Evolutionary conservation across 345 rosid species (phyloP), one percentile per base, ranked within the genome.

Genomic region (Geranium rotundifolium): DNA sequence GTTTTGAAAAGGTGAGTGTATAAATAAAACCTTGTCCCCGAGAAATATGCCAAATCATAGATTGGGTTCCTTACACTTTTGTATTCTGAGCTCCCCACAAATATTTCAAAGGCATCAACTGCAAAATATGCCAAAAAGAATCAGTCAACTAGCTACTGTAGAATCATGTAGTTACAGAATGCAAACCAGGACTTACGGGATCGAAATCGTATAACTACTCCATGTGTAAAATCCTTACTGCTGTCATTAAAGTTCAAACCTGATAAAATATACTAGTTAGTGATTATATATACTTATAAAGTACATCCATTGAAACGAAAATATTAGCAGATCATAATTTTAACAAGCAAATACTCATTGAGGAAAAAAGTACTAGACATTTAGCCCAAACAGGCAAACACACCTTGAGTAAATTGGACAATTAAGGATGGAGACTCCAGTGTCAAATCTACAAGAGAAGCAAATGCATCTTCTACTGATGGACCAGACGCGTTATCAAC

Each of bases 391-490:
- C 58, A 54, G 16, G 84, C 19, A 75, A 17, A 65, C 58, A 54
- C n/a, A 86, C 96, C 98, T 76, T 78, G 88, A 66, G 96, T 85
- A 54, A 79, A 79, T 73, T 89, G 95, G 60, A 84, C 92, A 72
- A 89, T 70, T 65, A 87, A 69, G 54, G 96, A 89, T 64, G 84
- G 92, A 69, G 75, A 79, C 29, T 81, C 80, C 69, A 61, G 50
- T 31, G 77, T 70, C 71, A 86, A 73, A 49, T 69, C 65, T 52
- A 73, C 70, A 68, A 86, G 83, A 64, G 83, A 82, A 59, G 68
- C 70, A 74, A 86, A 72, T 46, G 98, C 98, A 73, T 81, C 86
- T 77, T 80, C 77, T 52, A 58, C 77, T 50, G 74, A 81, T 68
- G 67, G 80, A 37, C 71, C 82, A 15, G 71, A 71, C 60, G 86